Conservation (phyloP, 768 basidiomycete genomes). For the Serendipita sp. region DNA sequence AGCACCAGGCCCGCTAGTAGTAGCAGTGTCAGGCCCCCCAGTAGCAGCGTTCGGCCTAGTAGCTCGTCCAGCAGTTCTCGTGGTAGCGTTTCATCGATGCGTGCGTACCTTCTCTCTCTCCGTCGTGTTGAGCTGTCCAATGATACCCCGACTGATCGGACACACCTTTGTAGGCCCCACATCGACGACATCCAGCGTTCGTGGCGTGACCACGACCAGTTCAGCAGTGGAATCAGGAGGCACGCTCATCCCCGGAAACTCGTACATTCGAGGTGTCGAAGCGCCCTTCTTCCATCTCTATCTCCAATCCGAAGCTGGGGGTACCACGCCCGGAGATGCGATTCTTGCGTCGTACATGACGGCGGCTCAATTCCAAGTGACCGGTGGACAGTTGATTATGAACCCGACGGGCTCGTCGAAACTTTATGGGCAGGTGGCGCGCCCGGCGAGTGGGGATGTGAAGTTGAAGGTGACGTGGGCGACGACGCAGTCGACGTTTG, state of each 20-base stretch:
- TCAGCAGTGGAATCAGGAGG: not conserved
- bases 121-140: too few species aligned
- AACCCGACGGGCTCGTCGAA: not conserved
- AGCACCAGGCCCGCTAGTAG: not conserved
- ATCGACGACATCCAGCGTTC: not conserved
- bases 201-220: not conserved
- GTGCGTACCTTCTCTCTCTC: too few species aligned
- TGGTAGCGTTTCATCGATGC: not conserved
- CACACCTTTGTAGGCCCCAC: not conserved
- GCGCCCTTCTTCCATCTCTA: constrained; percentile 4
- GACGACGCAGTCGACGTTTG: not conserved
- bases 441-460: not conserved
- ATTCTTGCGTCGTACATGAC: not conserved
- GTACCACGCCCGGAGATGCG: not conserved
- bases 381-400: not conserved
- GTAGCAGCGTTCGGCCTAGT: too few species aligned
- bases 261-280: constrained; percentile 1
- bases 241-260: not conserved
- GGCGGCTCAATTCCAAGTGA: constrained; percentile 1
- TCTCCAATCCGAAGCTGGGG: not conserved
- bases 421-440: not conserved
- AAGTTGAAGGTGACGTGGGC: not conserved
- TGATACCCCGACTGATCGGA: not conserved
- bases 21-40: too few species aligned
- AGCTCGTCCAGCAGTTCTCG: not conserved